These are phyloP conservation scores for Biancaea sappan DNA, from an alignment of 306 rosid genomes.

Conservation along the genomic window DNA sequence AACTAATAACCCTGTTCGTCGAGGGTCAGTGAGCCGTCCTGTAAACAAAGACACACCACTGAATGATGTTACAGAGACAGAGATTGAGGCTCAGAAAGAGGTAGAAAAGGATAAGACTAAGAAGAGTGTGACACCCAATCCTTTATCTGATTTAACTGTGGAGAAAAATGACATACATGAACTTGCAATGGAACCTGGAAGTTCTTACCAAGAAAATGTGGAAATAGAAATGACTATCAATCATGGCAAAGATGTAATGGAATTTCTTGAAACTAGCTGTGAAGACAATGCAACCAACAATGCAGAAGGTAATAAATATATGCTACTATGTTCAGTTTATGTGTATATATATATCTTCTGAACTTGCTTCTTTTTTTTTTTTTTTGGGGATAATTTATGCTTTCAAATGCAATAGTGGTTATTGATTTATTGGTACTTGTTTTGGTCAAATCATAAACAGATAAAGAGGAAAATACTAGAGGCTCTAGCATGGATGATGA, in stretches of 20 bases:
- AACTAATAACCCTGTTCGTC: conserved; percentile 35
- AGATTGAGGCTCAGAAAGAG: conserved; percentile 42
- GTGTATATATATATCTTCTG: no score
- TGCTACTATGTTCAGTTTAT: not conserved
- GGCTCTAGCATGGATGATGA: conserved; percentile 35
- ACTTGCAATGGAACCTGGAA: conserved; percentile 34
- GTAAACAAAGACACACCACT: conserved; percentile 31
- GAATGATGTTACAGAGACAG: conserved; percentile 41
- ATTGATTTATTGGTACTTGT: not conserved
- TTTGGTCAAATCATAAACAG: conserved; percentile 39
- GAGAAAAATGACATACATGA: conserved; percentile 35
- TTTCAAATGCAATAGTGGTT: conserved; percentile 1
- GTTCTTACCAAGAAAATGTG: conserved; percentile 37
- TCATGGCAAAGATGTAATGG: conserved; percentile 37
- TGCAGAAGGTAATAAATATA: conserved; percentile 59
- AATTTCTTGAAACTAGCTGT: conserved; percentile 36
- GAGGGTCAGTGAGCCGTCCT: conserved; percentile 40
- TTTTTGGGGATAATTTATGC: not conserved
- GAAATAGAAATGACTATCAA: conserved; percentile 24
- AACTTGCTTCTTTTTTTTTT: conserved; percentile 1
- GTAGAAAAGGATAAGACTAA: conserved; percentile 35
- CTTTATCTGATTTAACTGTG: conserved; percentile 28
- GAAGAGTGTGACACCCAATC: conserved; percentile 23
- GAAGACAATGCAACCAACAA: conserved; percentile 36
- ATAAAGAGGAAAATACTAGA: conserved; percentile 22